phyloP scores from a whole-genome alignment of 2,329 filamentous ascomycete genomes.

The Neofusicoccum kwambonambiense region DNA sequence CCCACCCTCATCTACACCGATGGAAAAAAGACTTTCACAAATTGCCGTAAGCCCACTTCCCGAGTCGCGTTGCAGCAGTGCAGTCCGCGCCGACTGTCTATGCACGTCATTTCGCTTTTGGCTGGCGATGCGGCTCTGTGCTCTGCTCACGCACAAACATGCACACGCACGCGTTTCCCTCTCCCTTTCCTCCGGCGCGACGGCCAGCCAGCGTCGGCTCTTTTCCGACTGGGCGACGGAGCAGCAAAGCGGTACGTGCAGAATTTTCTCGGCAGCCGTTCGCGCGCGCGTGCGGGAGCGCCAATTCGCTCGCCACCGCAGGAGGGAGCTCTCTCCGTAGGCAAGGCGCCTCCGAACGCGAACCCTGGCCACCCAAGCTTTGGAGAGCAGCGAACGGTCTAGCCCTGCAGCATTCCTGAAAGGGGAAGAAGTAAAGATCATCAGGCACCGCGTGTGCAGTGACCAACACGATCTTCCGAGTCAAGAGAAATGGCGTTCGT shows the following conservation, averaged over 20 bases:
- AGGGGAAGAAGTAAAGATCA: slow-evolving; percentile 4
- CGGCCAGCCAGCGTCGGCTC: background rate
- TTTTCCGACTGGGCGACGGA: background rate
- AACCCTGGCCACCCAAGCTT: too few relatives aligned
- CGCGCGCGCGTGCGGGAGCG: too few relatives aligned
- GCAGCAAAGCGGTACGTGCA: background rate
- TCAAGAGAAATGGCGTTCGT: slow-evolving; percentile 1
- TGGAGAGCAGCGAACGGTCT: background rate
- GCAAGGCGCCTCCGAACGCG: background rate
- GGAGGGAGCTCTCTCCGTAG: background rate
- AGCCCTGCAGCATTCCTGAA: background rate
- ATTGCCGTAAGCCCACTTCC: background rate
- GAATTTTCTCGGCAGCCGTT: background rate
- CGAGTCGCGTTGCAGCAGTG: background rate
- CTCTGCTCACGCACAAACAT: background rate
- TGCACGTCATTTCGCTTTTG: slow-evolving; percentile 9
- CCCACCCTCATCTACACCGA: background rate
- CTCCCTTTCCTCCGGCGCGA: background rate
- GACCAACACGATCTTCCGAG: slow-evolving; percentile 9
- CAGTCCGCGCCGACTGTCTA: background rate
- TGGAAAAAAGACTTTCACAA: background rate
- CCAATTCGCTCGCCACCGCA: background rate
- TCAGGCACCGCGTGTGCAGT: slow-evolving; percentile 4
- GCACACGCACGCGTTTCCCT: background rate
- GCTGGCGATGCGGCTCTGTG: background rate